Conservation (phyloP, 1,284 basidiomycete species). For the Apiotrichum sp. region DNA sequence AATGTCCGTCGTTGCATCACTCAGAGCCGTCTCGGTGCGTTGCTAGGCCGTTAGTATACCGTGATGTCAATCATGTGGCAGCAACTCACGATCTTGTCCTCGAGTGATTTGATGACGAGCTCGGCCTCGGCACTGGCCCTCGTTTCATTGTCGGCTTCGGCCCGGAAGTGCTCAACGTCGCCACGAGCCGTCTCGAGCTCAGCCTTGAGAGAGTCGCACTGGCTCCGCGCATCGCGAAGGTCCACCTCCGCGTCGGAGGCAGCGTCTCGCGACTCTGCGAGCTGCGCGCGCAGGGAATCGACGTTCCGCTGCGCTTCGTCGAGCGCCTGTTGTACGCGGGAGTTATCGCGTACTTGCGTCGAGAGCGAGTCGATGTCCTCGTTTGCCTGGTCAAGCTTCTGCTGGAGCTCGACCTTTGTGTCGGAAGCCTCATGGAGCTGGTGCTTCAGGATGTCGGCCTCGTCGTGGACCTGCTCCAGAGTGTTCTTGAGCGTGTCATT, state of each 20-base stretch:
- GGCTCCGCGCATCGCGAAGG: not conserved
- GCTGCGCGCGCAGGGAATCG: not conserved
- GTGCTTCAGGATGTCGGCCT: not conserved
- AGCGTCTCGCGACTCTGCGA: not conserved
- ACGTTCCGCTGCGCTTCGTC: not conserved
- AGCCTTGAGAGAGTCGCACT: not conserved
- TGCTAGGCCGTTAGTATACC: not conserved
- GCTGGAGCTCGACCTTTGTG: too few species aligned
- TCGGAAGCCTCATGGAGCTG: not conserved
- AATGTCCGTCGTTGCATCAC: not conserved
- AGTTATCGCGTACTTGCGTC: not conserved
- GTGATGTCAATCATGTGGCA: too few species aligned
- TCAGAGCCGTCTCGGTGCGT: not conserved
- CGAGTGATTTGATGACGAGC: not conserved
- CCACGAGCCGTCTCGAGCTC: not conserved
- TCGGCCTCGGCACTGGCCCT: not conserved
- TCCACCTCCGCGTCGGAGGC: not conserved
- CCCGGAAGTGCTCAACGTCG: not conserved
- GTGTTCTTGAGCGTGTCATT: not conserved
- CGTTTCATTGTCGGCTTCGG: not conserved
- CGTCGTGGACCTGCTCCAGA: not conserved
- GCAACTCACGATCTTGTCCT: not conserved
- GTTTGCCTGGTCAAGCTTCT: too few species aligned
- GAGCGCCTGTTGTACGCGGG: not conserved
- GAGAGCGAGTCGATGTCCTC: not conserved